phyloP scores from a whole-genome alignment of 176 grass and related monocot species.

The Oropetium thomaeum region DNA sequence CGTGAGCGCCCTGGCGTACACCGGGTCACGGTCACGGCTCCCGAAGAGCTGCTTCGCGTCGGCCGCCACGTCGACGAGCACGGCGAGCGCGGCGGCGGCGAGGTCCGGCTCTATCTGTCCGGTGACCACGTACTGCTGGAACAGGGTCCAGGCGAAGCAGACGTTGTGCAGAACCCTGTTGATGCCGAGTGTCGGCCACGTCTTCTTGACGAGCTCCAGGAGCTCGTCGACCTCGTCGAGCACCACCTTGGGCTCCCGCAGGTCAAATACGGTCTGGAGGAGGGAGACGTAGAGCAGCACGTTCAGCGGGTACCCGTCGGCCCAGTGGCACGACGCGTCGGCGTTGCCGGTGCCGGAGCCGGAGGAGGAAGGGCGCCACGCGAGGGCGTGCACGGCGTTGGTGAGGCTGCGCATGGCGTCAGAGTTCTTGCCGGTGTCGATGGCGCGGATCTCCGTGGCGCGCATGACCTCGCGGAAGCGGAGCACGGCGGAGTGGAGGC shows the following conservation, averaged over 20 bases:
- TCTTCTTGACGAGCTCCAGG: constrained; percentile 90
- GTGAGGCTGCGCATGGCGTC: constrained; percentile 64
- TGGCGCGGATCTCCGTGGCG: constrained; percentile 48
- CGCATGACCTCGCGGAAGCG: constrained; percentile 68
- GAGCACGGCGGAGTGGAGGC: constrained; percentile 52
- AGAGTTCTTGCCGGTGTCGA: constrained; percentile 74
- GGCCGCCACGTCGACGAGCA: constrained; percentile 65
- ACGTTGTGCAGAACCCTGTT: constrained; percentile 60
- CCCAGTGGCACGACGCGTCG: constrained; percentile 62
- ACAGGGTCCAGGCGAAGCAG: constrained; percentile 73
- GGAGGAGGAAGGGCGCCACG: constrained; percentile 47
- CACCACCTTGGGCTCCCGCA: constrained; percentile 58
- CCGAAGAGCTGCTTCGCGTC: constrained; percentile 54
- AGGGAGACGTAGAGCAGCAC: constrained; percentile 71
- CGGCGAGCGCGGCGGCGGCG: constrained; percentile 46
- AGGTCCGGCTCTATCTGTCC: constrained; percentile 82
- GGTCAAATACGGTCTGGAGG: constrained; percentile 52
- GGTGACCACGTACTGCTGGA: constrained; percentile 80
- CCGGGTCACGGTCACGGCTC: constrained; percentile 38
- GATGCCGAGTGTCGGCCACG: constrained; percentile 68
- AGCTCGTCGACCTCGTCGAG: constrained; percentile 94
- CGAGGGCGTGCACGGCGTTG: constrained; percentile 61
- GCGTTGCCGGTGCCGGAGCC: background rate
- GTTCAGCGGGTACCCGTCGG: constrained; percentile 81
- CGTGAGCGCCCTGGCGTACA: constrained; percentile 61